Base-by-base conservation (phyloP, 2,329 filamentous ascomycete genomes). In the Phialophora tarda region DNA sequence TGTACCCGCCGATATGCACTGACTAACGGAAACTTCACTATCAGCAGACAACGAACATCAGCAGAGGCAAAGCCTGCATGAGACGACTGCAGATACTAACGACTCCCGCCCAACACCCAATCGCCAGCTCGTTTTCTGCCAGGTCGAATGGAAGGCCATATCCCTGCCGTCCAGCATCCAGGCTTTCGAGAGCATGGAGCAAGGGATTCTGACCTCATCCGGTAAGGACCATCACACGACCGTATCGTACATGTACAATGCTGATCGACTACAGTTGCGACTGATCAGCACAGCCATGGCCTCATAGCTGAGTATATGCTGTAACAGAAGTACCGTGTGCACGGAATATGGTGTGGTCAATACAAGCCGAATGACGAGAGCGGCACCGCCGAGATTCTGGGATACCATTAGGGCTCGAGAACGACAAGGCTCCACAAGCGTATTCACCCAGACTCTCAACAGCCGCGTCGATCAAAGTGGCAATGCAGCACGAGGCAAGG, bases 71-170 rank as follows among this genome's bases (percentile, higher is more conserved):
- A 53, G 5, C 47, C 17, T 26, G 44, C 12, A 41, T 24, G 26
- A 14, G 10, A 41, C 32, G 51, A n/a, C 28, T 38, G n/a, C 47
- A 8, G 14, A 61, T 32, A 28, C 48, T 14, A n/a, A 53, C 14
- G 11, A 28, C 11, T 24, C 28, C n/a, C 23, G 12, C 44, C 32
- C 14, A 24, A 12, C 59, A 21, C 26, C 66, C 66, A 68, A 68
- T 65, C 24, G 59, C n/a, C 8, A 58, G 23, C 4, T 10, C 34
- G 14, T 24, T 60, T 68, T 68, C 66, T 68, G 66, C 66, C 66
- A 28, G 63, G 65, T 62, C 64, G 55, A 62, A 67, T 59, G 23
- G 30, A 30, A 26, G 4, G n/a, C 26, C 14, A 17, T 21, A 44
- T n/a, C 28, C 41, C 57, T 38, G 47, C 14, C 47, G 24, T 59